Base-by-base conservation (phyloP, 768 basidiomycete species). In the Tulasnella sp. region DNA sequence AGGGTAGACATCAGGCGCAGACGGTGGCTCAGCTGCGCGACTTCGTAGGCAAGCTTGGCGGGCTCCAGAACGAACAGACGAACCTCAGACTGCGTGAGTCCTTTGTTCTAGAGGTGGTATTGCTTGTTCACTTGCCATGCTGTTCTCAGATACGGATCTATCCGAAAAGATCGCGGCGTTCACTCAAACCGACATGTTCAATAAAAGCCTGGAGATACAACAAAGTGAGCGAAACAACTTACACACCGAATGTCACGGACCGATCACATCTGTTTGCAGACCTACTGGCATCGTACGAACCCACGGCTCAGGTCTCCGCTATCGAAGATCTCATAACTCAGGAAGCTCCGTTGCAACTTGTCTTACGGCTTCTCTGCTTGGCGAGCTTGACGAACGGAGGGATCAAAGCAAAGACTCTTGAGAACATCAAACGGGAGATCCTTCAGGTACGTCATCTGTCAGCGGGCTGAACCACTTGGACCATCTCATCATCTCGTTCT, bases 31-130 rank as follows among this genome's bases (percentile, higher is more conserved):
- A 99, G 80, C 83, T 99, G 76, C 87, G 90, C 72, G 93, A 95
- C 78, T 98, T 99, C 80, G 97, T 99, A 22, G 95, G 95, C 14
- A 95, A 92, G 78, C 83, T 99, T 1, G 93, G 95, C 26, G 94
- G 94, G 1, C 81, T 98, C 75, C 94, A 98, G 81, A 87, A 86
- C 19, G 96, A 99, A 77, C 94, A 97, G 76, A 91, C 95, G 78
- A 87, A 92, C 62, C 79, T 98, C 74, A 83, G 91, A 75, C 83
- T 98, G 67, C 96, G 96, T 98, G 78, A 79, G 94, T 83, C 39
- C 72, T 69, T 71, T 41, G 69, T 29, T n/a, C n/a, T n/a, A 4
- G 8, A 59, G 11, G 26, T 26, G 3, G 11, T 62, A 11, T 3
- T 35, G 4, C 17, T 5, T 16, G 1, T 17, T 36, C 29, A 73